phyloP scores from a whole-genome alignment of 345 rosid genomes.

The Populus pruinosa region DNA sequence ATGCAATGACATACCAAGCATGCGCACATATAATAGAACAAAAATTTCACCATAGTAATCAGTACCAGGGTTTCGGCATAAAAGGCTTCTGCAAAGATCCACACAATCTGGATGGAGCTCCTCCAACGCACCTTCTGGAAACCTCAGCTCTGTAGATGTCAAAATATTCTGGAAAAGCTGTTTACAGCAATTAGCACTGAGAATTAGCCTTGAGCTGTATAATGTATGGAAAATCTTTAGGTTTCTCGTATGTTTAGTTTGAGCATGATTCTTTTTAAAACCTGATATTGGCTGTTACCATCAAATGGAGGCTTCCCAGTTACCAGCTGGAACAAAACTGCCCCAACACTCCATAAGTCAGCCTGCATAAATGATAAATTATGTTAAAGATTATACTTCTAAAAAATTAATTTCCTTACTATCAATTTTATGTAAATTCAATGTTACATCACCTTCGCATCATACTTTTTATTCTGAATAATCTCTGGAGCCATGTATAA shows the following conservation, averaged over 20 bases:
- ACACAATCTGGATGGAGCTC: constrained; percentile 72
- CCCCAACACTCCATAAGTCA: constrained; percentile 92
- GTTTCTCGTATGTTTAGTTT: background rate
- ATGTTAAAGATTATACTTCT: background rate
- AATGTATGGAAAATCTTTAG: background rate
- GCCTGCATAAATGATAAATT: constrained; percentile 45
- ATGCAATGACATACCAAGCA: background rate
- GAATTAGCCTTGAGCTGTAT: background rate
- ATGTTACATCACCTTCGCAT: constrained; percentile 66
- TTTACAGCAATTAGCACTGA: constrained; percentile 8
- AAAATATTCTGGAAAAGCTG: constrained; percentile 80
- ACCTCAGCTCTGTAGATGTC: constrained; percentile 60
- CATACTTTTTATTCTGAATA: constrained; percentile 67
- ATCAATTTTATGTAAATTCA: background rate
- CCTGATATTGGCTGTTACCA: constrained; percentile 72
- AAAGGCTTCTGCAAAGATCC: constrained; percentile 66
- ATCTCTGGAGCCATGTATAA: constrained; percentile 93
- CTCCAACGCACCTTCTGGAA: constrained; percentile 53
- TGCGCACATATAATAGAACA: background rate
- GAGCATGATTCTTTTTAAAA: constrained; percentile 13
- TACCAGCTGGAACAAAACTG: constrained; percentile 74
- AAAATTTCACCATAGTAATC: background rate
- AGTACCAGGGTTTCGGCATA: constrained; percentile 64
- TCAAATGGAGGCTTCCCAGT: constrained; percentile 78
- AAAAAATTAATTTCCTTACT: background rate